A percentile compares a stretch with the other conserved stretches of the same genome.
Evolutionary conservation across 345 rosid species (phyloP).

Genomic region (Laguncularia racemosa): DNA sequence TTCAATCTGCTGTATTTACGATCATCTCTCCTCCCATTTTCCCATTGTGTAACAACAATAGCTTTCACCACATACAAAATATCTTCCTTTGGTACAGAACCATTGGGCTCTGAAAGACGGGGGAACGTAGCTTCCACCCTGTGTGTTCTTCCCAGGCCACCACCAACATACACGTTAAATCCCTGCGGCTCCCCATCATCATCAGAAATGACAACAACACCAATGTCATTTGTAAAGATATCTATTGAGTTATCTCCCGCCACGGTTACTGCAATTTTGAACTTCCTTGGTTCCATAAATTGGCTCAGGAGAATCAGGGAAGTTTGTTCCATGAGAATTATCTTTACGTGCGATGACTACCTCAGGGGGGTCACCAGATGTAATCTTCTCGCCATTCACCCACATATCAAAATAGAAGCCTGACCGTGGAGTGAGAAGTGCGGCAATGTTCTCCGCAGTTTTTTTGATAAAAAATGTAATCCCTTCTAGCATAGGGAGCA

Average conservation of each 20-base stretch:
- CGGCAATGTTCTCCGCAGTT: conserved; percentile 92
- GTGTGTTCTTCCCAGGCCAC: conserved; percentile 98
- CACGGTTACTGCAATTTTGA: conserved; percentile 90
- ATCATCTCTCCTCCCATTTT: conserved; percentile 95
- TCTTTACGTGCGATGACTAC: conserved; percentile 88
- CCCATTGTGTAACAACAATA: conserved; percentile 90
- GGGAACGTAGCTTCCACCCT: conserved; percentile 84
- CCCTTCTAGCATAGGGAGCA: conserved; percentile 70
- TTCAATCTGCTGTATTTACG: conserved; percentile 92
- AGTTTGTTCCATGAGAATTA: conserved; percentile 91
- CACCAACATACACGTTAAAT: conserved; percentile 91
- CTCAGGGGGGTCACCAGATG: conserved; percentile 89
- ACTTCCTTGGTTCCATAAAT: conserved; percentile 98
- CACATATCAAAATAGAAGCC: conserved; percentile 99
- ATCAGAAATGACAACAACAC: conserved; percentile 73
- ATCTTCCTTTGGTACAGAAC: conserved; percentile 89
- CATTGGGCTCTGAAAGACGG: conserved; percentile 72
- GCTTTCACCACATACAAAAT: conserved; percentile 91
- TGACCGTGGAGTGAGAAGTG: conserved; percentile 86
- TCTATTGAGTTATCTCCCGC: conserved; percentile 91
- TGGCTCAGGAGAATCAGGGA: conserved; percentile 89
- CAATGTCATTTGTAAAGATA: conserved; percentile 88
- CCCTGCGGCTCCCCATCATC: conserved; percentile 87
- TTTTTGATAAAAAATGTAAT: conserved; percentile 71
- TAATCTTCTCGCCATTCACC: conserved; percentile 93